Percentiles rank a stretch among this genome's conserved stretches.
Conservation (phyloP, 805 yeast species). For the Saccharomycopsis fibuligera region DNA sequence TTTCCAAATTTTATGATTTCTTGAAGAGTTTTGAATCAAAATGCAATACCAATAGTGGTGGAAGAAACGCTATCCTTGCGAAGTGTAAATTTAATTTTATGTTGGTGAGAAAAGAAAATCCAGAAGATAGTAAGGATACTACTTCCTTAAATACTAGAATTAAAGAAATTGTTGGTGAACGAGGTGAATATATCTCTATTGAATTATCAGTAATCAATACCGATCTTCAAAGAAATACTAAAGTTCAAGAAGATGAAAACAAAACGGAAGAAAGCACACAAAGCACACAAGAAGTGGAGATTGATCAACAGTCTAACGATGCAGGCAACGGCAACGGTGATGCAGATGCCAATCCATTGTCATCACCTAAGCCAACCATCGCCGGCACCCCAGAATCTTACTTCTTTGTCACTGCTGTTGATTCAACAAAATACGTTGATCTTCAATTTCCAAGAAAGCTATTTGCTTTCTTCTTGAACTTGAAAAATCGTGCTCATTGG, state of each 20-base stretch:
- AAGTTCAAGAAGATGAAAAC: constrained; percentile 27
- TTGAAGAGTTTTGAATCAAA: constrained; percentile 36
- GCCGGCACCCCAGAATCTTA: constrained; percentile 25
- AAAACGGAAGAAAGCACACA: constrained; percentile 25
- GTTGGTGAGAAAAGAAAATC: constrained; percentile 9
- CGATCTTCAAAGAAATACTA: too few species aligned
- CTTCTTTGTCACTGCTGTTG: constrained; percentile 27
- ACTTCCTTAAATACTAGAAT: constrained; percentile 24
- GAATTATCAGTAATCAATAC: constrained; percentile 8
- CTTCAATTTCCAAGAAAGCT: constrained; percentile 82
- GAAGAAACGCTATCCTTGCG: constrained; percentile 29
- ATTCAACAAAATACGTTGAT: constrained; percentile 44
- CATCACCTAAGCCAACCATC: constrained; percentile 22
- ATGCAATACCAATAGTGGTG: constrained; percentile 1
- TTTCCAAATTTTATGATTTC: constrained; percentile 38
- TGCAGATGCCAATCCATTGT: too few species aligned
- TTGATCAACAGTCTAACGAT: too few species aligned
- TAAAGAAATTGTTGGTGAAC: constrained; percentile 26
- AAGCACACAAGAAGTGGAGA: too few species aligned
- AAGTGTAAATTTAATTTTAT: constrained; percentile 34
- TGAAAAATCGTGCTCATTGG: constrained; percentile 62
- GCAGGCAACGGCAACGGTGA: too few species aligned
- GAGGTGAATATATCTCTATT: constrained; percentile 33
- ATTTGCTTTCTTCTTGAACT: constrained; percentile 53
- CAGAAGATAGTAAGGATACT: constrained; percentile 22